Evolutionary conservation across 2,329 filamentous ascomycete species (phyloP).

Genomic region (Monascus ruber): DNA sequence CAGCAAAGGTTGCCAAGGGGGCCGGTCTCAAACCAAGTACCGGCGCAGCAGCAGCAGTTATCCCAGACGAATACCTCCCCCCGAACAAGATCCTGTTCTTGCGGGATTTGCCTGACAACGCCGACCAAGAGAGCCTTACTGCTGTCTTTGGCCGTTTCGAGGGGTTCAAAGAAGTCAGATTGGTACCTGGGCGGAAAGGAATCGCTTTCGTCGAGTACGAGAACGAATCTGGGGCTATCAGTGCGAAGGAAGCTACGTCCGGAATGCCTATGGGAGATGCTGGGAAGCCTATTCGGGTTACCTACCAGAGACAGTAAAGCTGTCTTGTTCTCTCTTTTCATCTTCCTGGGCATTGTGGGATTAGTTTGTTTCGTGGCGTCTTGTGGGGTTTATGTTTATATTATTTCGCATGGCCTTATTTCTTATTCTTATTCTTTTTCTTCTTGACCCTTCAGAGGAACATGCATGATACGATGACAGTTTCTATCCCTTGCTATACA

Average conservation of each 20-base stretch:
- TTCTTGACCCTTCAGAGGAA: too few species aligned
- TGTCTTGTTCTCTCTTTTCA: conserved; percentile 3
- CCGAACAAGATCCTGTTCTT: conserved; percentile 96
- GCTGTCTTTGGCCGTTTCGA: conserved; percentile 80
- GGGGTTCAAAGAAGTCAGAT: conserved; percentile 83
- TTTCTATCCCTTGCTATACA: too few species aligned
- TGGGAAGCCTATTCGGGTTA: conserved; percentile 77
- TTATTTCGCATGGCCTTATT: too few species aligned
- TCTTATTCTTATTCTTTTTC: too few species aligned
- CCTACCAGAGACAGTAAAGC: conserved; percentile 76
- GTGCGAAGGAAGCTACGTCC: conserved; percentile 84
- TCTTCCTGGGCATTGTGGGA: not conserved
- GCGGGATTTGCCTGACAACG: conserved; percentile 80
- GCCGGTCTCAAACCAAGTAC: conserved; percentile 67
- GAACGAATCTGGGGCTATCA: conserved; percentile 75
- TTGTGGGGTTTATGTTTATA: too few species aligned
- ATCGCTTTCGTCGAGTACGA: conserved; percentile 98
- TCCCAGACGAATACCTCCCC: conserved; percentile 95
- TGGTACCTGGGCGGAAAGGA: conserved; percentile 74
- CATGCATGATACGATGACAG: too few species aligned
- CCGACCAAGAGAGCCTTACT: conserved; percentile 67
- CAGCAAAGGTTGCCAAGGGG: conserved; percentile 59
- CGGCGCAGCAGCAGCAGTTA: conserved; percentile 55
- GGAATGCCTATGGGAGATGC: conserved; percentile 69
- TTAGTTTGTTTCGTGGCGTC: too few species aligned